Base-by-base conservation (phyloP, 441 rosid species). In the Theobroma grandiflorum region DNA sequence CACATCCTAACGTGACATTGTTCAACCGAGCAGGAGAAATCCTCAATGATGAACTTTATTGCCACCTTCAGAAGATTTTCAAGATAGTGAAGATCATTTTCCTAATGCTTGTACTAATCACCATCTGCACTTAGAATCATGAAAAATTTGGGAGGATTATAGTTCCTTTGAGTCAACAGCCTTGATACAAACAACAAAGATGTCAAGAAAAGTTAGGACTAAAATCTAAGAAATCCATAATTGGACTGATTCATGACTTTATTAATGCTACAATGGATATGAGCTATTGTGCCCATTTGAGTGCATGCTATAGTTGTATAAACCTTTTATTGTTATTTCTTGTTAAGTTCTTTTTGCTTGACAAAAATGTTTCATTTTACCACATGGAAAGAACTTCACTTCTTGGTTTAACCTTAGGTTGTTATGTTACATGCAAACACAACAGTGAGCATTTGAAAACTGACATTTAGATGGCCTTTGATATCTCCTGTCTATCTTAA, bases 1-100 rank as follows among this genome's bases (percentile, higher is more conserved):
- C 76, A 35, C 8, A 52, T 72, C 6, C 8, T 37, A 35, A 33
- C 61, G 50, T 12, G 6, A 10, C n/a, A 38, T 31, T 20, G n/a
- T 40, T 73, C 35, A n/a, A 55, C n/a, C 3, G 35, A 73, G 75
- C 15, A 42, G 33, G 62, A 72, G 62, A 72, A 72, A 58, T 72
- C 62, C 61, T 10, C 2, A 35, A 71, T 12, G 72, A 68, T 49
- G 20, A 70, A 47, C 58, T 47, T 9, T 15, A 49, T 26, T 35
- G 52, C 62, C 62, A 16, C 2, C 45, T 69, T 33, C 26, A 52
- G 26, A 72, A 72, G 16, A 71, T 71, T 16, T 8, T 50, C 22
- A 33, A 2, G 43, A 50, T 71, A 71, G 20, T n/a, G 11, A 55
- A 67, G 8, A 20, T 42, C 3, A 37, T 38, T 53, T 55, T 37